A percentile compares a stretch with the other conserved stretches of the same genome.
Conservation (phyloP, 129 eudicot species). For the Flaveria bidentis region DNA sequence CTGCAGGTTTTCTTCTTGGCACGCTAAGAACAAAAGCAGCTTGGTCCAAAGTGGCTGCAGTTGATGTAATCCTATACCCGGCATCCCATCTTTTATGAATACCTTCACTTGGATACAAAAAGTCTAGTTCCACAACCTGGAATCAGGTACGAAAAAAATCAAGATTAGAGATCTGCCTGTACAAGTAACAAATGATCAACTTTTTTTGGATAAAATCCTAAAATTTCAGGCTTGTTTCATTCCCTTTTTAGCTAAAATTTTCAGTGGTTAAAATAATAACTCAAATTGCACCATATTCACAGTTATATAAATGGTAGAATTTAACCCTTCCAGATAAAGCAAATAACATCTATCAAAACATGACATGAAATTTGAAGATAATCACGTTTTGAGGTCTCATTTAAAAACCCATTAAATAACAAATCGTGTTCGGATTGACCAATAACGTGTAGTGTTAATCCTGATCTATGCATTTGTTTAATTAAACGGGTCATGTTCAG, state of each 20-base stretch:
- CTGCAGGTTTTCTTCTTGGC: slow-evolving; percentile 68
- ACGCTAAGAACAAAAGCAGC: slow-evolving; percentile 79
- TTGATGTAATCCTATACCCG: slow-evolving; percentile 77
- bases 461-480: background rate
- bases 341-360: background rate
- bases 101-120: slow-evolving; percentile 91
- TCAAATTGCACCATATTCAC: background rate
- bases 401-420: too few relatives aligned
- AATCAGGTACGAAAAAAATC: slow-evolving; percentile 10
- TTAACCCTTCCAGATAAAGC: too few relatives aligned
- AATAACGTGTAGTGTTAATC: too few relatives aligned
- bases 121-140: slow-evolving; percentile 89
- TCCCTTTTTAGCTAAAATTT: background rate
- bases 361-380: background rate
- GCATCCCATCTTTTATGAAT: slow-evolving; percentile 88
- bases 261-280: background rate
- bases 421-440: background rate
- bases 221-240: background rate
- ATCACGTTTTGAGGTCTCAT: too few relatives aligned
- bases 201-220: background rate
- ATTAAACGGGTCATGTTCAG: background rate
- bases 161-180: background rate
- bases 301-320: too few relatives aligned
- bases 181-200: background rate
- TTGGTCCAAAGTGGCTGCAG: slow-evolving; percentile 80